Base-by-base conservation (phyloP, 2,329 filamentous ascomycete genomes). In the Fusarium veterinarium region DNA sequence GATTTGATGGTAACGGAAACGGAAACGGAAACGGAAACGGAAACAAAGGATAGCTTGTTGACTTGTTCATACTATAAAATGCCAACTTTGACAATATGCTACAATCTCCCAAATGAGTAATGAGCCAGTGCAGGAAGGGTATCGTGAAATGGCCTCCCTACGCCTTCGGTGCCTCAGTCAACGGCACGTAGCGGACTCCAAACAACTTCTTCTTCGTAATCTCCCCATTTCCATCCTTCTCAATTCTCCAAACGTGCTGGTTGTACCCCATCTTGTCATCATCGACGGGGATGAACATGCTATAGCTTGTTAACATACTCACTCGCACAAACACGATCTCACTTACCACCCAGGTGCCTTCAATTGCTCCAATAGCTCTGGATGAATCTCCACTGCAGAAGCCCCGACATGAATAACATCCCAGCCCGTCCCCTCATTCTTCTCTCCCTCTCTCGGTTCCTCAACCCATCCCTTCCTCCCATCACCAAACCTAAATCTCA, bases 331-430 rank as follows among this genome's bases (percentile, higher is more conserved):
- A 16, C 7, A 28, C 19, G 17, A n/a, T 16, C 13, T 12, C 19
- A 77, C 83, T 76, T 67, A 88, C 84, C 91, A 86, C 1, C 96
- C 96, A 0, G 95, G 95, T 6, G 88, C 84, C 71, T 90, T 90
- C 74, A 99, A 83, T 84, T 98, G 96, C 35, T 91, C 88, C 49
- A 97, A 83, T 73, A 98, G 82, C 66, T 89, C 88, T 23, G 88
- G 79, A 79, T 97, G 95, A 60, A 97, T 83, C 78, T 90, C 88
- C 30, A 84, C 88, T 1, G 95, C 95, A 12, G 94, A 93, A 1
- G 96, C 96, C 0, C 96, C 96, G 6, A 98, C 96, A 80, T 98
- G 96, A 67, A 99, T 98, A 5, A 93, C 95, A 86, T 98, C 94
- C 86, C 95, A 99, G 0, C 90, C 87, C 35, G 81, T 83, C 69